Evolutionary conservation across 768 basidiomycete species (phyloP).

Genomic region (Sarcodon sp.): DNA sequence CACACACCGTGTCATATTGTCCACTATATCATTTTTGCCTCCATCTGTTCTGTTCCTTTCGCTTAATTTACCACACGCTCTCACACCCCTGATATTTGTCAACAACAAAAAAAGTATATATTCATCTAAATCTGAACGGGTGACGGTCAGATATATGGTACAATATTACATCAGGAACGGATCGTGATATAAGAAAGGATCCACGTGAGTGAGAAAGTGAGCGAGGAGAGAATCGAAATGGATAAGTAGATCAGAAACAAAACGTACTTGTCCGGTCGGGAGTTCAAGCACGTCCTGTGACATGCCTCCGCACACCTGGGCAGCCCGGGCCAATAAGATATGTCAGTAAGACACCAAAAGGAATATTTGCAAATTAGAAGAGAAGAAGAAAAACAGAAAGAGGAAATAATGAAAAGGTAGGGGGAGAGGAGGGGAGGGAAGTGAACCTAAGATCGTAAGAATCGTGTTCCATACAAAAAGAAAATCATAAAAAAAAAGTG

Average conservation of each 20-base stretch:
- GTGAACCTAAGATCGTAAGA: background rate
- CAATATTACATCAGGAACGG: no score
- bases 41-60: slow-evolving; percentile 1
- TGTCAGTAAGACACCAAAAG: no score
- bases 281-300: background rate
- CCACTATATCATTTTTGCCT: no score
- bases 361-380: background rate
- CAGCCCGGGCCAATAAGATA: background rate
- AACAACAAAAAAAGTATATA: no score
- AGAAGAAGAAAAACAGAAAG: background rate
- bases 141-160: no score
- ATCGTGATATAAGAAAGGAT: no score
- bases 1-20: background rate
- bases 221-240: background rate
- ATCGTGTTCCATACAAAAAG: background rate
- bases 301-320: background rate
- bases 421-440: background rate
- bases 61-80: no score
- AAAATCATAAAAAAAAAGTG: background rate
- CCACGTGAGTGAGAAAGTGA: background rate
- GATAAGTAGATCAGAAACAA: background rate
- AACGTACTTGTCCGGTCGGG: background rate
- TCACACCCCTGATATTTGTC: no score
- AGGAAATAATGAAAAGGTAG: background rate
- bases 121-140: no score